Conservation (phyloP, 108 stramenopile genomes). For the Licmophora abbreviata region DNA sequence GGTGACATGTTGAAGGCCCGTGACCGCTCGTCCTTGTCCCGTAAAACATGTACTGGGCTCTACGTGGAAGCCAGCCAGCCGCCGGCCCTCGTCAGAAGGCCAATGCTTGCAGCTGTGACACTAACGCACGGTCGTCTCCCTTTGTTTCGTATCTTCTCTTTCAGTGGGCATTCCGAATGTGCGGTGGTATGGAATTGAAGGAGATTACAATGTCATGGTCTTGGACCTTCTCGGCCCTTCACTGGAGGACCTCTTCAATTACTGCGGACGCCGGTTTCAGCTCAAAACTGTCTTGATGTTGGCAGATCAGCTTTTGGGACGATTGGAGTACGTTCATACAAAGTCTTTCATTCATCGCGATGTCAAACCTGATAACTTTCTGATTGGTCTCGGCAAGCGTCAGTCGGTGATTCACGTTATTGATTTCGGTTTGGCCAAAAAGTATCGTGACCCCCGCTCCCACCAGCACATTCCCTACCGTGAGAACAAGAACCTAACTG, state of each 20-base stretch:
- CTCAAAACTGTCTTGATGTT: constrained; percentile 96
- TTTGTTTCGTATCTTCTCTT: constrained; percentile 5
- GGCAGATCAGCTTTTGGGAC: constrained; percentile 95
- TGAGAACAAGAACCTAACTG: constrained; percentile 99
- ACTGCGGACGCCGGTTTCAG: constrained; percentile 96
- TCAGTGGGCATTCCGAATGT: constrained; percentile 91
- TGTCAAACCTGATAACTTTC: constrained; percentile 99
- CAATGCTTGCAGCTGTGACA: too few species aligned
- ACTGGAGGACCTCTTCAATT: constrained; percentile 99
- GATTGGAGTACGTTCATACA: constrained; percentile 98
- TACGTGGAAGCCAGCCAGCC: too few species aligned
- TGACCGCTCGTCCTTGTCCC: too few species aligned
- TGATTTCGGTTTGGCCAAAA: constrained; percentile 99
- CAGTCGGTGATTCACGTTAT: constrained; percentile 97
- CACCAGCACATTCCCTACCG: constrained; percentile 99
- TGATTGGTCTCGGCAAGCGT: constrained; percentile 96
- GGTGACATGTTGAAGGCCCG: too few species aligned
- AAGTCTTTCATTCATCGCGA: constrained; percentile 99
- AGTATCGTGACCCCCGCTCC: constrained; percentile 97
- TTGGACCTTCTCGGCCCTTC: constrained; percentile 97
- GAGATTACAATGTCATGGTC: constrained; percentile 99
- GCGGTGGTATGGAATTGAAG: constrained; percentile 99
- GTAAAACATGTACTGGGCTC: too few species aligned
- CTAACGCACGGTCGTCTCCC: too few species aligned
- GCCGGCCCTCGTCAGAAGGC: too few species aligned